These are phyloP conservation scores for Thinopyrum obtusiflorum DNA, from an alignment of 202 grass and related monocot species.

Conservation along the genomic window DNA sequence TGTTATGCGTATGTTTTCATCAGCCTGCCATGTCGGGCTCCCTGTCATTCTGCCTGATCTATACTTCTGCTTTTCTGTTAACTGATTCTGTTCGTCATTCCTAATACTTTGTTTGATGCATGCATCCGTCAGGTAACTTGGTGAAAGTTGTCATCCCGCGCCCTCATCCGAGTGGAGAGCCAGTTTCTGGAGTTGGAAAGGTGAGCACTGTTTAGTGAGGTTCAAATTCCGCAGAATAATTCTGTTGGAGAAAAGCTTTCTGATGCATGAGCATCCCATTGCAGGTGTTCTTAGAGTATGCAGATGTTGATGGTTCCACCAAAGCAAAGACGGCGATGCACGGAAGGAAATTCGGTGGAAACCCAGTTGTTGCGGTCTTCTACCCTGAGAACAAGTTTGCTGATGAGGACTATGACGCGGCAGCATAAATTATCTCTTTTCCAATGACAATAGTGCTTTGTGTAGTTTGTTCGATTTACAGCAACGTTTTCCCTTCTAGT, in stretches of 20 bases:
- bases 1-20: slow-evolving; percentile 3
- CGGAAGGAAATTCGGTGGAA: slow-evolving; percentile 85
- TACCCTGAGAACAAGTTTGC: slow-evolving; percentile 90
- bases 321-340: slow-evolving; percentile 84
- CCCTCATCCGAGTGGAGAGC: slow-evolving; percentile 65
- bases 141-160: slow-evolving; percentile 83
- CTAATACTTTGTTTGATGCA: neutral
- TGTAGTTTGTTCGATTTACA: neutral
- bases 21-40: neutral
- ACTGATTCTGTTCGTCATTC: neutral
- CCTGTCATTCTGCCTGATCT: neutral
- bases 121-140: slow-evolving; percentile 56
- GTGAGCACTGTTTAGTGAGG: slow-evolving; percentile 27
- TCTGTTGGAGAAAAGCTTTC: neutral
- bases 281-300: slow-evolving; percentile 91
- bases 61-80: slow-evolving; percentile 16
- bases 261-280: neutral
- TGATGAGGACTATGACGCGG: slow-evolving; percentile 68
- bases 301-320: slow-evolving; percentile 62
- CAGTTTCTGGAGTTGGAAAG: slow-evolving; percentile 81
- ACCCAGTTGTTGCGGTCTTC: slow-evolving; percentile 72
- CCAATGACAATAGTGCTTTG: neutral
- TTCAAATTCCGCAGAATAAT: neutral
- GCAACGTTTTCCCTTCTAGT: neutral
- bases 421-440: slow-evolving; percentile 21